phyloP scores from a whole-genome alignment of 345 rosid genomes.

The Sonneratia alba region DNA sequence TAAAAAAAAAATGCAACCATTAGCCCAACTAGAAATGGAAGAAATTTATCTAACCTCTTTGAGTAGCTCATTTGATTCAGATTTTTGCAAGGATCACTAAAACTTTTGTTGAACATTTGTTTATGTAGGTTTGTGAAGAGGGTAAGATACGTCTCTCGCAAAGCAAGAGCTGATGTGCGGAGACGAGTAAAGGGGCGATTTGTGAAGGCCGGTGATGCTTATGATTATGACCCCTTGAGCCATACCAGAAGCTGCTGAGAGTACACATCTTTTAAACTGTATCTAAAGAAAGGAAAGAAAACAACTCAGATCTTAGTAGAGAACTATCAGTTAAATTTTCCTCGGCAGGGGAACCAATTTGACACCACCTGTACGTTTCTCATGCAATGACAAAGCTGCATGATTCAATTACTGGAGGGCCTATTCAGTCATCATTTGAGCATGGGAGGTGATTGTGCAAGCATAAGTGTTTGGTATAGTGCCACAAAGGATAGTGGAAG shows the following conservation, averaged over 20 bases:
- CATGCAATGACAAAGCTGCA: slow-evolving; percentile 4
- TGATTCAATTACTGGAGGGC: slow-evolving; percentile 1
- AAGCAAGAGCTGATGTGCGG: slow-evolving; percentile 97
- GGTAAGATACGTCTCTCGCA: slow-evolving; percentile 93
- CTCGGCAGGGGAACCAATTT: neutral
- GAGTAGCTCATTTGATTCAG: neutral
- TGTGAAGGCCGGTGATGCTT: slow-evolving; percentile 92
- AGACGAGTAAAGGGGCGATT: slow-evolving; percentile 93
- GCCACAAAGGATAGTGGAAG: neutral
- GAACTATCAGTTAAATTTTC: slow-evolving; percentile 1
- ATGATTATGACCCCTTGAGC: slow-evolving; percentile 81
- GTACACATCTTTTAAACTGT: slow-evolving; percentile 16
- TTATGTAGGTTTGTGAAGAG: slow-evolving; percentile 69
- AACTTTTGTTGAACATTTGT: neutral
- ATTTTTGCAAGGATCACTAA: neutral
- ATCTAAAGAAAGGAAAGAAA: slow-evolving; percentile 20
- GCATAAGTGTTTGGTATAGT: neutral
- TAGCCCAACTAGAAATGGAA: neutral
- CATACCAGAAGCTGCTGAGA: slow-evolving; percentile 80
- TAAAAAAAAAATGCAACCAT: neutral
- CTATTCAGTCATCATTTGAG: neutral
- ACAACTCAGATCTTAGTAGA: slow-evolving; percentile 3
- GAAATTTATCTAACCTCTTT: neutral
- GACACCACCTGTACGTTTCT: neutral
- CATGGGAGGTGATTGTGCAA: neutral